These are phyloP conservation scores for Backusella luteola DNA, from an alignment of 192 early-diverging fungal genomes.

Conservation along the genomic window DNA sequence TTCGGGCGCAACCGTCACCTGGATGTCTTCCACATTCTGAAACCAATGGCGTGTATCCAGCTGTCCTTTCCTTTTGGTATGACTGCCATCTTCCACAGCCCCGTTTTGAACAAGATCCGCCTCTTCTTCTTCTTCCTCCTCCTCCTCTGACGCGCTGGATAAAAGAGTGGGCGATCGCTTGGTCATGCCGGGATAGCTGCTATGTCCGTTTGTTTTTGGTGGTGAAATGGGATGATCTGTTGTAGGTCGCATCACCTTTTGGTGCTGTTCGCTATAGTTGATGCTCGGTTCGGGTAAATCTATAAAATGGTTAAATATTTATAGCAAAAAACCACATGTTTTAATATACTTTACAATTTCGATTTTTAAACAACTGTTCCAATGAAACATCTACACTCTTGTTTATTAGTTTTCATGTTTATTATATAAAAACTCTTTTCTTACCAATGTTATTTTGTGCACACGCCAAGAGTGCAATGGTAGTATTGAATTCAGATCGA, in stretches of 20 bases:
- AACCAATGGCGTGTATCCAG: constrained; percentile 54
- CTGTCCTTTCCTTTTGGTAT: background rate
- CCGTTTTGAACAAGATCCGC: background rate
- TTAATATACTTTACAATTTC: constrained; percentile 44
- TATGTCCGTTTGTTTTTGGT: constrained; percentile 35
- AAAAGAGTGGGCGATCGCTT: background rate
- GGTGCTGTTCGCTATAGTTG: background rate
- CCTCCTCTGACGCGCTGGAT: background rate
- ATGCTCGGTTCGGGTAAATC: constrained; percentile 9
- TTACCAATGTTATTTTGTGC: constrained; percentile 76
- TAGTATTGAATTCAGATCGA: constrained; percentile 67
- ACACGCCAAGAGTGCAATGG: constrained; percentile 65
- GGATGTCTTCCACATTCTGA: constrained; percentile 52
- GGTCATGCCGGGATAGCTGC: constrained; percentile 30
- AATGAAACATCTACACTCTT: constrained; percentile 49
- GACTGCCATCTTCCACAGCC: no score
- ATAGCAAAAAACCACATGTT: background rate
- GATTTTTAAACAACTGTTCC: constrained; percentile 58
- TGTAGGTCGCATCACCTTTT: background rate
- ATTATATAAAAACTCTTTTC: background rate
- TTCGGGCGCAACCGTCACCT: constrained; percentile 52
- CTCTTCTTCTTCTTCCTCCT: background rate
- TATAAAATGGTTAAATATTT: background rate
- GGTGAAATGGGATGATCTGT: constrained; percentile 50
- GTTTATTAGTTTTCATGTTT: background rate